Conservation (phyloP, 169 alveolate genomes). For the Plasmodium gaboni region DNA sequence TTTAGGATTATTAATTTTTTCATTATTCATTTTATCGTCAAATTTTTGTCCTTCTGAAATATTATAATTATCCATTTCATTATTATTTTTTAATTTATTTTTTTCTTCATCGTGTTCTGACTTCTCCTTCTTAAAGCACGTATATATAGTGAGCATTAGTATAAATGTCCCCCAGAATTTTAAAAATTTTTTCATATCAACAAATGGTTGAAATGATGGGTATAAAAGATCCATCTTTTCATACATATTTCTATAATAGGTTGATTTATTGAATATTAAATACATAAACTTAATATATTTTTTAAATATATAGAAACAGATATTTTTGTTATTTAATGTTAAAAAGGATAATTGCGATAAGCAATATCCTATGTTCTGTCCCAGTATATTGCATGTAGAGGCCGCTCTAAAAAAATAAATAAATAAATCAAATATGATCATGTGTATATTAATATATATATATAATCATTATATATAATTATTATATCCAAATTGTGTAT, state of each 20-base stretch:
- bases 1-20: constrained; percentile 4
- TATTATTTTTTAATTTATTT: constrained; percentile 27
- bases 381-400: constrained; percentile 89
- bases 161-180: constrained; percentile 82
- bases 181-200: constrained; percentile 81
- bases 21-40: not conserved
- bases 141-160: constrained; percentile 74
- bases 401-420: constrained; percentile 79
- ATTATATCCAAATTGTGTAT: not conserved
- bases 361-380: constrained; percentile 89
- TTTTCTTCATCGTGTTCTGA: constrained; percentile 8
- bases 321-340: constrained; percentile 79
- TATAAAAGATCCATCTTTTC: constrained; percentile 25
- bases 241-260: constrained; percentile 33
- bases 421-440: not conserved
- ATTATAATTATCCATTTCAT: constrained; percentile 19
- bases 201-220: constrained; percentile 66
- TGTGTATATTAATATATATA: not conserved
- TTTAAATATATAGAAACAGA: constrained; percentile 68
- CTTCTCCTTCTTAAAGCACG: constrained; percentile 62
- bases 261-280: constrained; percentile 35
- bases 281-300: constrained; percentile 64
- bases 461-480: too few relatives aligned
- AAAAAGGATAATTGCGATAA: constrained; percentile 85
- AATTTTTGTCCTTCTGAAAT: not conserved